A percentile compares a stretch with the other conserved stretches of the same genome.
These are phyloP conservation scores for Fusarium foetens DNA, from an alignment of 2,329 filamentous ascomycete species.

Conservation along the genomic window DNA sequence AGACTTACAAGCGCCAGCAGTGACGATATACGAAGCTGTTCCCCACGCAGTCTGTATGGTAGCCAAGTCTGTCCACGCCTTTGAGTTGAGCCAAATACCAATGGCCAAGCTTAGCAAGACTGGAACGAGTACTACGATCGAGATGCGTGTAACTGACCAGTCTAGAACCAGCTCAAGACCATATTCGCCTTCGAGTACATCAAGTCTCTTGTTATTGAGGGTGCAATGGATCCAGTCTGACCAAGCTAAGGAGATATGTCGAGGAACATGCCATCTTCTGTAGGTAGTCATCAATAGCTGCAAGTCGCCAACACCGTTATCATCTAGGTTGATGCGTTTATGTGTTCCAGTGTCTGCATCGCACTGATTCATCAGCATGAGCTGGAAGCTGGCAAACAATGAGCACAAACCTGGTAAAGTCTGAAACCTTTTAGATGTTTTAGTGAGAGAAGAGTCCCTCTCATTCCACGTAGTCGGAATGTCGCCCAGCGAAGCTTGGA, in stretches of 20 bases:
- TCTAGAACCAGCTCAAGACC: not conserved
- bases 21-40: not conserved
- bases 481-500: not conserved
- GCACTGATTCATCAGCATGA: not conserved
- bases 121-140: not conserved
- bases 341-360: accelerated
- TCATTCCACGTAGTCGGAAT: not conserved
- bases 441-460: not conserved
- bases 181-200: not conserved
- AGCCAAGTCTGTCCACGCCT: not conserved
- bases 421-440: not conserved
- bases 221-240: not conserved
- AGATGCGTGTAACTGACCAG: not conserved
- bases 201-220: accelerated
- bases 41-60: not conserved
- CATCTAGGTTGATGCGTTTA: accelerated
- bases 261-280: not conserved
- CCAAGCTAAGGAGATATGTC: not conserved
- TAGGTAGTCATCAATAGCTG: not conserved
- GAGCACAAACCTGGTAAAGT: not conserved
- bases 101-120: not conserved
- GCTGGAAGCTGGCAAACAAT: not conserved
- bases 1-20: not conserved
- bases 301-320: not conserved
- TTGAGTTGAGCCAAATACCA: not conserved